These are phyloP conservation scores for Sporothrix pseudoabietina DNA, from an alignment of 2,329 filamentous ascomycete genomes.

Conservation along the genomic window DNA sequence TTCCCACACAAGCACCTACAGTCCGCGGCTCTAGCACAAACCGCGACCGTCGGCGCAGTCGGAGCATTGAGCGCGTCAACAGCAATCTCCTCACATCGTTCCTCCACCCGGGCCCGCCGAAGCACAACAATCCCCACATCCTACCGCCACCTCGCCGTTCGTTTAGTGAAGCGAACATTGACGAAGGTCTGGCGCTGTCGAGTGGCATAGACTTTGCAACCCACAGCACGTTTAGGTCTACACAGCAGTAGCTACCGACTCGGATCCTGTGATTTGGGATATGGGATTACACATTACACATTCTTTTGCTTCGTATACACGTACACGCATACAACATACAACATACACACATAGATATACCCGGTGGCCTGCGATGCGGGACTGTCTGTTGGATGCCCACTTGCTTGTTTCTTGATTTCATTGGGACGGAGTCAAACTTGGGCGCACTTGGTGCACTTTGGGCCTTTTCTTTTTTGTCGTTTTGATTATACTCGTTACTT, in stretches of 20 bases:
- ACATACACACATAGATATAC: slow-evolving; percentile 15
- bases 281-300: neutral
- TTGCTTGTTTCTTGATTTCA: neutral
- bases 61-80: slow-evolving; percentile 46
- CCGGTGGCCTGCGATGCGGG: slow-evolving; percentile 10
- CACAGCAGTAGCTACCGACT: neutral
- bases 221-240: neutral
- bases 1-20: slow-evolving; percentile 37
- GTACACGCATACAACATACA: neutral
- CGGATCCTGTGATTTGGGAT: neutral
- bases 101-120: slow-evolving; percentile 52
- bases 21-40: slow-evolving; percentile 40
- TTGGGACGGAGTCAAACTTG: slow-evolving; percentile 22
- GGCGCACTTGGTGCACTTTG: slow-evolving; percentile 26
- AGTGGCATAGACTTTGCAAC: slow-evolving; percentile 29
- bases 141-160: slow-evolving; percentile 21
- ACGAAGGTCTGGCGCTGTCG: slow-evolving; percentile 27
- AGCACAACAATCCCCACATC: slow-evolving; percentile 3
- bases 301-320: slow-evolving; percentile 11
- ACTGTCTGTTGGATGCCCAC: neutral
- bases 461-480: neutral
- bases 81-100: slow-evolving; percentile 51
- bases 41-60: slow-evolving; percentile 43
- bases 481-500: neutral
- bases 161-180: slow-evolving; percentile 27